Percentiles rank a stretch among this genome's conserved stretches.
These are phyloP conservation scores for Penicillium desertorum DNA, from an alignment of 495 filamentous ascomycete species.

Conservation along the genomic window DNA sequence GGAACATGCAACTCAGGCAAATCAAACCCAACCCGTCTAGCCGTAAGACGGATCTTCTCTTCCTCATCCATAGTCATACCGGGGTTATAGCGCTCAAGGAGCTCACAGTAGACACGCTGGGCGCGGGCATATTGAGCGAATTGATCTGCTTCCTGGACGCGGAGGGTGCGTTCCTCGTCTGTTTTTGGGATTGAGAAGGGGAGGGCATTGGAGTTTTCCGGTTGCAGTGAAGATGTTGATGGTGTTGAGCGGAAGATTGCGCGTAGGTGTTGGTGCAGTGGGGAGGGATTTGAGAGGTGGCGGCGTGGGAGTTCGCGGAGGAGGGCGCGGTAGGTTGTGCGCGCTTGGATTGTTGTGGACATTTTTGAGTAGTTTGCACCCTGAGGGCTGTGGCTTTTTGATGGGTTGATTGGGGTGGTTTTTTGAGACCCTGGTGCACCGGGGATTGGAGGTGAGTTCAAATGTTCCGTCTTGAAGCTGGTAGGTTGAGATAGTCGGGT, in stretches of 20 bases:
- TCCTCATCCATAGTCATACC: constrained; percentile 82
- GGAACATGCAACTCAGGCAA: constrained; percentile 53
- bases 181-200: constrained; percentile 20
- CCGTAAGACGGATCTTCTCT: constrained; percentile 78
- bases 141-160: constrained; percentile 67
- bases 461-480: background rate
- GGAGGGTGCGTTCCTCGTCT: constrained; percentile 19
- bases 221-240: constrained; percentile 11
- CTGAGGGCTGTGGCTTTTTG: background rate
- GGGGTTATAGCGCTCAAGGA: constrained; percentile 91
- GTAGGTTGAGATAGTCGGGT: constrained; percentile 2
- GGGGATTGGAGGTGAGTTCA: background rate
- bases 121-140: constrained; percentile 75
- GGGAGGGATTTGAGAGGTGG: constrained; percentile 54
- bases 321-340: constrained; percentile 82
- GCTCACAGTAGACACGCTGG: constrained; percentile 73
- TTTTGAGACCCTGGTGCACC: background rate
- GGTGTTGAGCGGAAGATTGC: constrained; percentile 40
- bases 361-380: constrained; percentile 16
- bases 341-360: constrained; percentile 48
- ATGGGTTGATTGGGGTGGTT: background rate
- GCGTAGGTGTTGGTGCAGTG: constrained; percentile 60
- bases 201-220: background rate
- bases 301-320: constrained; percentile 86
- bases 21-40: constrained; percentile 84